phyloP scores from a whole-genome alignment of 73 alveolate species.

The Symbiodinium natans region DNA sequence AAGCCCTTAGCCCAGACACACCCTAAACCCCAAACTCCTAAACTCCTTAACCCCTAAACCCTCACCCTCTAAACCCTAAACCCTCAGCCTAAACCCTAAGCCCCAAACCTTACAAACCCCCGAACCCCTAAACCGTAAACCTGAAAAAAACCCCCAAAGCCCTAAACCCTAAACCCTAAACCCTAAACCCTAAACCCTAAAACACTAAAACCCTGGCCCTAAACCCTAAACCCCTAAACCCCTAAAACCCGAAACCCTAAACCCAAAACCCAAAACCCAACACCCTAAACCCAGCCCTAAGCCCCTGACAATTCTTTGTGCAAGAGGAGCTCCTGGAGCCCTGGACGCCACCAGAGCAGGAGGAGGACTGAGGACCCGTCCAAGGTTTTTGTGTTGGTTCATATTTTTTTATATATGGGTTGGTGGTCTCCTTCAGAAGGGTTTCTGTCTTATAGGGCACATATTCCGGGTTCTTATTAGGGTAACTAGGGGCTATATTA shows the following conservation, averaged over 20 bases:
- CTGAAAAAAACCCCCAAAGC: background rate
- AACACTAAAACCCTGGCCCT: background rate
- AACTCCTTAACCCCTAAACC: no score
- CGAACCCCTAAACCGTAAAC: background rate
- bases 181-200: background rate
- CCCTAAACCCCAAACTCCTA: no score
- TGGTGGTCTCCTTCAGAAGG: no score
- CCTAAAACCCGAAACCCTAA: background rate
- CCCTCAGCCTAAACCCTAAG: no score
- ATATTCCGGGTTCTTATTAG: no score
- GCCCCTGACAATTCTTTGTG: background rate
- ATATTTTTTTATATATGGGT: no score
- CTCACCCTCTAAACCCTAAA: no score
- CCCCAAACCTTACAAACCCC: background rate
- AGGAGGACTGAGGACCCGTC: background rate
- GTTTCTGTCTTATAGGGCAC: no score
- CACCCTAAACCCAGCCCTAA: background rate
- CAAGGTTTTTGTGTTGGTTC: no score
- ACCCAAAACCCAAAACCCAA: background rate
- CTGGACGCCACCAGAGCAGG: slow-evolving; percentile 19
- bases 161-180: background rate
- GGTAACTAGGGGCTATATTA: no score
- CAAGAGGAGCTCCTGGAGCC: slow-evolving; percentile 8
- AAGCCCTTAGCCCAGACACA: no score
- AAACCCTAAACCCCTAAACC: background rate